phyloP scores from a whole-genome alignment of 192 early-diverging fungal genomes.

The Coemansia sp. region DNA sequence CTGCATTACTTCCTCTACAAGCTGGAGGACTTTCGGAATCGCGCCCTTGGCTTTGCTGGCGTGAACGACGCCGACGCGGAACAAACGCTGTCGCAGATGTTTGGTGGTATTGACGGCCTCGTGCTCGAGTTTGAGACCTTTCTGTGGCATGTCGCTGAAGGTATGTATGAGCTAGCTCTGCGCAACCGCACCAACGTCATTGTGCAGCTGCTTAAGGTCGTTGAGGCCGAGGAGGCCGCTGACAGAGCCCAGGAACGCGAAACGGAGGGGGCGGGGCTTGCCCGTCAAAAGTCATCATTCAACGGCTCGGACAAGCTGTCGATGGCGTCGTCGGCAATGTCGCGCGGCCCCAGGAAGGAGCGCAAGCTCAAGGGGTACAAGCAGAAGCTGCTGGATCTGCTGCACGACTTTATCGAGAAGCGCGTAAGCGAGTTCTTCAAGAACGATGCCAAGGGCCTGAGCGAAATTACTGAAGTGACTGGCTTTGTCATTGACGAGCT shows the following conservation, averaged over 20 bases:
- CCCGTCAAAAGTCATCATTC: slow-evolving; percentile 22
- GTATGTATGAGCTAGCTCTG: slow-evolving; percentile 78
- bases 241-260: slow-evolving; percentile 60
- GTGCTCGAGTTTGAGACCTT: slow-evolving; percentile 82
- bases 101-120: slow-evolving; percentile 77
- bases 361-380: slow-evolving; percentile 45
- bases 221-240: slow-evolving; percentile 88
- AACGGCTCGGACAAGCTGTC: slow-evolving; percentile 9
- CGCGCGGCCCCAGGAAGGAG: slow-evolving; percentile 31
- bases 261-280: slow-evolving; percentile 30
- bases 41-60: slow-evolving; percentile 77
- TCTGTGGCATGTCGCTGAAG: slow-evolving; percentile 79
- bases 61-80: slow-evolving; percentile 70
- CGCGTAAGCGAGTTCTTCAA: slow-evolving; percentile 60
- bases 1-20: slow-evolving; percentile 87
- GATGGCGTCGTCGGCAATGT: slow-evolving; percentile 14
- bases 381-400: slow-evolving; percentile 45
- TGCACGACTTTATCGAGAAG: slow-evolving; percentile 32
- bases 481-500: slow-evolving; percentile 90
- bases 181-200: slow-evolving; percentile 67
- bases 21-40: slow-evolving; percentile 84
- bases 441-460: slow-evolving; percentile 47
- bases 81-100: slow-evolving; percentile 83
- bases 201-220: slow-evolving; percentile 90
- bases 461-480: slow-evolving; percentile 52